Base-by-base conservation (phyloP, 2,329 filamentous ascomycete species). In the Exophiala mesophila region DNA sequence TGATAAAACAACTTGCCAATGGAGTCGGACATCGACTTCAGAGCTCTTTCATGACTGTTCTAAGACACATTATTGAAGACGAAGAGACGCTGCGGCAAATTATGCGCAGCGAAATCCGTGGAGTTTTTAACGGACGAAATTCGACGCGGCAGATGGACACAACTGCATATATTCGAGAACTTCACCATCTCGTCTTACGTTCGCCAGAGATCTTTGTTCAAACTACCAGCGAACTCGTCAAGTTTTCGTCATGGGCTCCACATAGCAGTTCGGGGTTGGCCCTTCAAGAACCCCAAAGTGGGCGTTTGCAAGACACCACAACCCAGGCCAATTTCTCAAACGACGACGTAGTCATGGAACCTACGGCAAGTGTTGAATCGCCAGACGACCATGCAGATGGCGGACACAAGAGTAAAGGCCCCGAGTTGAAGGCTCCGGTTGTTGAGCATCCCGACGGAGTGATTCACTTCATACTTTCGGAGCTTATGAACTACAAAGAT, bases 371-470 rank as follows among this genome's bases (percentile, higher is more conserved):
- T 29, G 46, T 55, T 29, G 57, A 60, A 37, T 19, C 47, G 8
- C 45, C 45, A 17, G 45, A 53, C 7, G 28, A 52, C 7, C 40
- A 43, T 12, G 17, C 44, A 8, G 36, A 43, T 37, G 49, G 53
- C 10, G 20, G 24, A 4, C 56, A 61, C 17, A 65, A 67, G 47
- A 47, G 46, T 3, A 94, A 90, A 63, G 63, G 71, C 3, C 55
- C 67, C 1, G 88, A 96, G 47, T 66, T 79, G 29, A 96, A 94
- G 65, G 73, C 85, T 6, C 90, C 92, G 1, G 74, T 89, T 9
- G 81, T 96, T 4, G 89, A 96, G 62, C 88, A 92, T 49, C 88
- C 90, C 0, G 92, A 97, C 63, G 92, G 92, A 3, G 88, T 98
- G 3, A 83, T 98, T 44, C 88, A 97, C 58, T 98, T 95, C 64